Base-by-base conservation (phyloP, 192 early-diverging fungal species). In the Podochytrium sp. region DNA sequence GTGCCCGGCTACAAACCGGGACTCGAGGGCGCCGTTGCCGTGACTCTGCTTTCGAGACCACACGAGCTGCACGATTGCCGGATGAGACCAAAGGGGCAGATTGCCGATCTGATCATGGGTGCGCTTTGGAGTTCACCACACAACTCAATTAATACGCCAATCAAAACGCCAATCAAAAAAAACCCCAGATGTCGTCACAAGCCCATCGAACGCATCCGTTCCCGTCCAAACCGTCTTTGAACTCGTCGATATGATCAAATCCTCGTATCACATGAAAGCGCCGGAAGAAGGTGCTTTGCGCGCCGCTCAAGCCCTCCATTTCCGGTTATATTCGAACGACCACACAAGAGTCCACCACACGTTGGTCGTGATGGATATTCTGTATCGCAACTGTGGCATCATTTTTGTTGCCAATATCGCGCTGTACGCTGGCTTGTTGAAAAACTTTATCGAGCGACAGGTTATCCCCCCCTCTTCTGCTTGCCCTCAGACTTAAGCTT, bases 321-420 rank as follows among this genome's bases (percentile, higher is more conserved):
- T 38, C 63, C 40, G 47, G 27, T 16, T 65, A 0, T 65, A 65
- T 38, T 65, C 63, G 40, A 20, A 39, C 14, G 43, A 65, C 63
- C 23, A 39, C 27, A 34, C 37, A 3, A 16, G 63, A 10, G 27
- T 65, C 14, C 16, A 40, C 4, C 63, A 43, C 33, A 47, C 40
- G 4, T 27, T 65, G 5, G 40, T 65, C 1, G 37, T 65, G 10
- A 37, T 65, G 0, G 63, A 65, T 2, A 65, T 65, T 43, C 1
- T 65, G 40, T 47, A 47, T 0, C 5, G 27, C 7, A 65, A 65
- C 40, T 39, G 39, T 27, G 63, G 63, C 0, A 65, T 65, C 2
- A 34, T 65, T 16, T 65, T 65, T 43, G 63, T 65, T 20, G 47
- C 40, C 33, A 43, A 14, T 12, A 16, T 40, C 3, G 12, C 63